Conservation (phyloP, 208 protist species). For the Crithidia expoeki region DNA sequence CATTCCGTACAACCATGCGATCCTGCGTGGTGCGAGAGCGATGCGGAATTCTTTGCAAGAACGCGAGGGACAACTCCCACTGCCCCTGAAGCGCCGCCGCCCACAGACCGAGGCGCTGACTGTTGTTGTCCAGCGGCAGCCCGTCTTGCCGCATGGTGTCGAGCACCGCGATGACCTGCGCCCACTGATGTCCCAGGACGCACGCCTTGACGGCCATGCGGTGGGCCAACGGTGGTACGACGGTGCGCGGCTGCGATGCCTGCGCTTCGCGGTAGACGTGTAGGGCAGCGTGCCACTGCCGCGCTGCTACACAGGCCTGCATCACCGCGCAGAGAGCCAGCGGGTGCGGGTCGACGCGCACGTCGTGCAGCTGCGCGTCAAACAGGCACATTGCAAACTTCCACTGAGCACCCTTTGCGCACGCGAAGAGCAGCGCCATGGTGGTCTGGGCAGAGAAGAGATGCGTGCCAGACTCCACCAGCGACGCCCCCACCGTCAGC, state of each 20-base stretch:
- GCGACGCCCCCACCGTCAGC: conserved; percentile 50
- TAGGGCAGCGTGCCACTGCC: conserved; percentile 59
- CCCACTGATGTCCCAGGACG: conserved; percentile 55
- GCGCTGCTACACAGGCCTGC: conserved; percentile 63
- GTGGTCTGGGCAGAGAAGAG: conserved; percentile 55
- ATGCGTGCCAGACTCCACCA: conserved; percentile 50
- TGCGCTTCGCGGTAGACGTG: conserved; percentile 40
- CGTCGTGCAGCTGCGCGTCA: conserved; percentile 52
- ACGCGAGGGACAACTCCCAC: conserved; percentile 70
- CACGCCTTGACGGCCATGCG: conserved; percentile 73
- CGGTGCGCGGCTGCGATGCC: conserved; percentile 60
- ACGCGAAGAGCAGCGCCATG: conserved; percentile 73
- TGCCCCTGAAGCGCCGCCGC: conserved; percentile 67
- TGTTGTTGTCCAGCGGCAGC: conserved; percentile 77
- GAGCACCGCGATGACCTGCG: conserved; percentile 49
- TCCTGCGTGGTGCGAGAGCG: conserved; percentile 66
- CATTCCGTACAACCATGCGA: conserved; percentile 64
- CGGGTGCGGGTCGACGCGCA: conserved; percentile 61
- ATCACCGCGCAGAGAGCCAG: conserved; percentile 73
- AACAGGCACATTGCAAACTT: conserved; percentile 51
- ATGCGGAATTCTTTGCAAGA: conserved; percentile 51
- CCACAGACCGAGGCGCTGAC: conserved; percentile 72
- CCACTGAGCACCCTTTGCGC: conserved; percentile 69
- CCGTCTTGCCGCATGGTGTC: conserved; percentile 65
- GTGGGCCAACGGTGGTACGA: conserved; percentile 78